Percentiles rank a stretch among this genome's conserved stretches.
These are phyloP conservation scores for Warburgia ugandensis DNA, from an alignment of 164 flowering plant genomes.

Conservation along the genomic window DNA sequence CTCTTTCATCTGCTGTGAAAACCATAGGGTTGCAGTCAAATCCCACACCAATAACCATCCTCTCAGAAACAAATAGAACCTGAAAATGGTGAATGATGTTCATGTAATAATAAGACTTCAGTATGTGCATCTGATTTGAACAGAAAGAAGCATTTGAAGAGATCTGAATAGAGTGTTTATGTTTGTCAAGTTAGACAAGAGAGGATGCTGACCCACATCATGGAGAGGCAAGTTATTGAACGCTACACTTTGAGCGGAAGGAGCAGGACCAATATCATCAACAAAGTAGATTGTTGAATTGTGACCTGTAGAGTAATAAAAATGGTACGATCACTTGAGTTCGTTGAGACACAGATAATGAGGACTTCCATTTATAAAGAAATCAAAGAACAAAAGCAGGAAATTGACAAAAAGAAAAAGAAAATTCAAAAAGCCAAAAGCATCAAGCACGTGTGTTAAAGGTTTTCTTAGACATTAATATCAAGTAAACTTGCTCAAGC, in stretches of 20 bases:
- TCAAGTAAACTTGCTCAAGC: too few species aligned
- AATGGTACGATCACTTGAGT: too few species aligned
- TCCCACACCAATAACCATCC: slow-evolving; percentile 86
- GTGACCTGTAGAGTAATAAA: slow-evolving; percentile 50
- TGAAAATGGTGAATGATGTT: slow-evolving; percentile 19
- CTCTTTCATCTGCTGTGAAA: slow-evolving; percentile 86
- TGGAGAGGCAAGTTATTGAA: slow-evolving; percentile 95
- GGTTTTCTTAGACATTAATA: too few species aligned
- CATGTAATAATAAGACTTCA: slow-evolving; percentile 1
- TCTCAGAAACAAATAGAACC: slow-evolving; percentile 91
- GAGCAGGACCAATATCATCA: slow-evolving; percentile 95
- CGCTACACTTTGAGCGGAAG: slow-evolving; percentile 87
- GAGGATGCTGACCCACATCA: slow-evolving; percentile 99
- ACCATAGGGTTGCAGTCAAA: slow-evolving; percentile 92
- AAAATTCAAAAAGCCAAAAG: too few species aligned
- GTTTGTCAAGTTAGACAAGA: slow-evolving; percentile 23
- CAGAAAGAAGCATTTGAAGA: slow-evolving; percentile 2
- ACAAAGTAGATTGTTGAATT: slow-evolving; percentile 95
- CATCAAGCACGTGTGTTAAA: too few species aligned
- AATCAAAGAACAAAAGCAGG: too few species aligned
- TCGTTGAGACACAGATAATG: too few species aligned
- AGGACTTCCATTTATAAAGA: too few species aligned
- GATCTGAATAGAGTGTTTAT: neutral
- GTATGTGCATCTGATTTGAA: neutral
- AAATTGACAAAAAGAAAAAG: too few species aligned